Conservation (phyloP, 306 rosid species). For the Medicago arabica region DNA sequence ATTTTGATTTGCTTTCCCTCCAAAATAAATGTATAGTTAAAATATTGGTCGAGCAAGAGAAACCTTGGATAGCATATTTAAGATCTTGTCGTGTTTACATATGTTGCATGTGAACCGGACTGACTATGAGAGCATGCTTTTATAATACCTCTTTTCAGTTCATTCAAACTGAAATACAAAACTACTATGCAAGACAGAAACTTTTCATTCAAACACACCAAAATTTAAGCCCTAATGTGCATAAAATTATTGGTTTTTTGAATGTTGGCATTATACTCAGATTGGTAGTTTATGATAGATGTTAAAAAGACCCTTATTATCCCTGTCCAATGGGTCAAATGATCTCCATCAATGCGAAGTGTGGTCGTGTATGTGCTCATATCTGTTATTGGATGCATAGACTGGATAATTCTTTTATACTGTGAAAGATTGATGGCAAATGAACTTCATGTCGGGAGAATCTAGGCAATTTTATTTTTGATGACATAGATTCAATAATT, state of each 20-base stretch:
- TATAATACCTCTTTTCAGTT: not conserved
- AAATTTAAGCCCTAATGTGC: conserved; percentile 1
- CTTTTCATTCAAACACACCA: conserved; percentile 12
- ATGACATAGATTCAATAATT: conserved; percentile 14
- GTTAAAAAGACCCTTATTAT: conserved; percentile 27
- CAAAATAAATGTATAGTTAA: conserved; percentile 3
- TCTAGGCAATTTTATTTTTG: not conserved
- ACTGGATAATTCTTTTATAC: conserved; percentile 20
- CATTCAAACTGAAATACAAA: too few relatives aligned
- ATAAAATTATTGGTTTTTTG: not conserved
- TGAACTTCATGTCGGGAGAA: conserved; percentile 10
- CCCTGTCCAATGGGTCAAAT: conserved; percentile 19
- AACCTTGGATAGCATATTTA: not conserved
- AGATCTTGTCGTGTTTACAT: not conserved
- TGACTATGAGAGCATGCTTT: conserved; percentile 23
- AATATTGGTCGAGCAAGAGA: conserved; percentile 26
- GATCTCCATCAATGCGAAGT: not conserved
- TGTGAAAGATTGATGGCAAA: conserved; percentile 32
- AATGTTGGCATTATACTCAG: conserved; percentile 27
- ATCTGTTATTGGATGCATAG: conserved; percentile 5
- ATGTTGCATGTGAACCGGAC: not conserved
- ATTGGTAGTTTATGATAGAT: conserved; percentile 12
- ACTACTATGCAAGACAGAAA: conserved; percentile 17
- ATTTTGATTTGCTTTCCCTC: conserved; percentile 23
- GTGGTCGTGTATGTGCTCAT: not conserved